These are phyloP conservation scores for Knoxdaviesia proteae DNA, from an alignment of 2,329 filamentous ascomycete species.

Conservation along the genomic window DNA sequence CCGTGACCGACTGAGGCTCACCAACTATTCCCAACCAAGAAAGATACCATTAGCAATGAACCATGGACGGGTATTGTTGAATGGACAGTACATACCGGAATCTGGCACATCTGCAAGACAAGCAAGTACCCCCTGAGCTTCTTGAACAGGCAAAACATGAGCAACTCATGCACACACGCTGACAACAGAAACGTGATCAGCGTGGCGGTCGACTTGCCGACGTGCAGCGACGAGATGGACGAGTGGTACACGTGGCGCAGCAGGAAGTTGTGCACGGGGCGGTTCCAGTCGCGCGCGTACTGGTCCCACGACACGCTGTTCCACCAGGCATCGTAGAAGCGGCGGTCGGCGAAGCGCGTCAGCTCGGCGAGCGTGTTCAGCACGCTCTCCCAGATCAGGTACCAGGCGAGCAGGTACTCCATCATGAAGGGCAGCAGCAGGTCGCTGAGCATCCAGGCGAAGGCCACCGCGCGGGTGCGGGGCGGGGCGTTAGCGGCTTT, in stretches of 20 bases:
- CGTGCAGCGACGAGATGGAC: constrained; percentile 50
- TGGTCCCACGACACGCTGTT: constrained; percentile 50
- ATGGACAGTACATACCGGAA: constrained; percentile 28
- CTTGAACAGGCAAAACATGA: constrained; percentile 67
- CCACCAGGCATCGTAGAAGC: constrained; percentile 49
- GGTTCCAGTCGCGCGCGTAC: constrained; percentile 64
- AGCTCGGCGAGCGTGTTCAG: constrained; percentile 60
- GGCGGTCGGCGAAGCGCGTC: constrained; percentile 56
- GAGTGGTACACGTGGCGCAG: constrained; percentile 62
- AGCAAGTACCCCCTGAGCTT: constrained; percentile 57
- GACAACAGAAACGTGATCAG: constrained; percentile 57
- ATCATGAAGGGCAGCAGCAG: constrained; percentile 62
- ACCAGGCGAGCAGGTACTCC: constrained; percentile 61
- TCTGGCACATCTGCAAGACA: constrained; percentile 51
- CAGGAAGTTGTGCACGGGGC: constrained; percentile 56
- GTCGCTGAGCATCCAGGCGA: constrained; percentile 57
- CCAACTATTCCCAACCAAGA: constrained; percentile 21
- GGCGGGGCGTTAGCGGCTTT: constrained; percentile 45
- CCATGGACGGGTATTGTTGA: not conserved
- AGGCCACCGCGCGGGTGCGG: constrained; percentile 38
- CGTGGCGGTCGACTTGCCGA: constrained; percentile 50
- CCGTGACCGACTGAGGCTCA: constrained; percentile 43
- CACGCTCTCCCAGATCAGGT: constrained; percentile 60
- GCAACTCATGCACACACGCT: constrained; percentile 50
- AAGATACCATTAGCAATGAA: not conserved